Evolutionary conservation across 805 yeast species (phyloP).

Genomic region (Candida morakotiae): DNA sequence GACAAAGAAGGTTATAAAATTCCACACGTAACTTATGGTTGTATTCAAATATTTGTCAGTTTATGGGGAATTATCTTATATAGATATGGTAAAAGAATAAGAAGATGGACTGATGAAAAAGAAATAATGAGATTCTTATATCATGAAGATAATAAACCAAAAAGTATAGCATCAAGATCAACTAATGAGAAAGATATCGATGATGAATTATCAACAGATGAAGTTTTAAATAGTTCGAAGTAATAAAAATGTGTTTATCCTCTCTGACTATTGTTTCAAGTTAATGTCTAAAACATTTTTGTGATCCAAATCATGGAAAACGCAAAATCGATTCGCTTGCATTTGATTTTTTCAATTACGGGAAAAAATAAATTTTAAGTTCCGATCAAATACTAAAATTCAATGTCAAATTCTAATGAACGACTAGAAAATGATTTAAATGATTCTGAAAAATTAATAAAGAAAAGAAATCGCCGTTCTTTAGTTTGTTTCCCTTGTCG

Average conservation of each 20-base stretch:
- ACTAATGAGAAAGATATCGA: neutral
- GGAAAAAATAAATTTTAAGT: no score
- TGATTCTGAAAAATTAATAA: conserved; percentile 2
- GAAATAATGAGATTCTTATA: conserved; percentile 39
- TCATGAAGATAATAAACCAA: conserved; percentile 12
- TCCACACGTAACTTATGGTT: conserved; percentile 51
- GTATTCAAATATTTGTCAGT: conserved; percentile 46
- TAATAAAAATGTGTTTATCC: no score
- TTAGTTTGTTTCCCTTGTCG: conserved; percentile 37
- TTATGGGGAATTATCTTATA: conserved; percentile 48
- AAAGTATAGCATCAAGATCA: neutral
- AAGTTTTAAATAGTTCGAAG: no score
- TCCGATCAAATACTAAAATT: no score
- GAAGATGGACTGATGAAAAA: conserved; percentile 50
- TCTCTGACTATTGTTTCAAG: no score
- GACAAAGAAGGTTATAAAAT: conserved; percentile 38
- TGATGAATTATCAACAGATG: neutral
- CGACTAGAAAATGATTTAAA: no score
- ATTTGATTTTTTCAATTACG: no score
- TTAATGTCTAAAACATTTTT: no score
- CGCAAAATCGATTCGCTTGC: no score
- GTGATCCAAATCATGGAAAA: no score
- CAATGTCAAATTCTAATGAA: no score
- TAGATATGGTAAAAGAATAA: conserved; percentile 47
- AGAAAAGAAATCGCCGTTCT: conserved; percentile 28